Base-by-base conservation (phyloP, 2,329 filamentous ascomycete genomes). In the Esteya vermicola region DNA sequence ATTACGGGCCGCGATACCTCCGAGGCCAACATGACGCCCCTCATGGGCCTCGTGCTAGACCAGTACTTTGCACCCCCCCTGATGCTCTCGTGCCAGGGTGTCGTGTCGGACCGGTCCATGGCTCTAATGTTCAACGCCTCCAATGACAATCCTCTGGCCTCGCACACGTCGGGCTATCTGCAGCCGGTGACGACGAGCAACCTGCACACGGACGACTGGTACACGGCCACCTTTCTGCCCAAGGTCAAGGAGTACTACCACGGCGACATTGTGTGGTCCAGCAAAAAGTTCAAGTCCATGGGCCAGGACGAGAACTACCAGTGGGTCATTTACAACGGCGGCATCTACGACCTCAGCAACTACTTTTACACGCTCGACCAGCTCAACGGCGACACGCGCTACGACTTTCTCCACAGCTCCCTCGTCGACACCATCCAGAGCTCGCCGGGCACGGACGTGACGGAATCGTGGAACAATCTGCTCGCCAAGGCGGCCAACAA, bases 321-420 rank as follows among this genome's bases (percentile, higher is more conserved):
- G 53, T 96, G 91, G 86, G 80, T 84, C 47, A 80, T 82, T 40
- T 75, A 93, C 45, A 67, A 85, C 23, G 67, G 78, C 40, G 72
- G 70, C 38, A 68, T 98, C 18, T 96, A 91, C 55, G 93, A 98
- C 55, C 61, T 98, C 40, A 93, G 85, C 0, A 75, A 96, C 56
- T 98, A 98, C 61, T 89, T 88, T 59, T 68, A 85, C 54, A 94
- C 86, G 0, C 60, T 78, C 32, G 63, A 80, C 9, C 48, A 65
- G 18, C 64, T 70, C 52, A 67, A 78, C 48, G 64, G 77, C 40
- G 50, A 65, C 6, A 52, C 60, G 0, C 54, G 56, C 0, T 93
- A 84, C 60, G 58, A 70, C 9, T 96, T 93, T 60, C 66, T 98
- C 23, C 78, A 91, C 45, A 49, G 55, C 1, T 68, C 73, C 7